A percentile compares a stretch with the other conserved stretches of the same genome.
Conservation (phyloP, 768 basidiomycete genomes). For the Phaeotremella skinneri region DNA sequence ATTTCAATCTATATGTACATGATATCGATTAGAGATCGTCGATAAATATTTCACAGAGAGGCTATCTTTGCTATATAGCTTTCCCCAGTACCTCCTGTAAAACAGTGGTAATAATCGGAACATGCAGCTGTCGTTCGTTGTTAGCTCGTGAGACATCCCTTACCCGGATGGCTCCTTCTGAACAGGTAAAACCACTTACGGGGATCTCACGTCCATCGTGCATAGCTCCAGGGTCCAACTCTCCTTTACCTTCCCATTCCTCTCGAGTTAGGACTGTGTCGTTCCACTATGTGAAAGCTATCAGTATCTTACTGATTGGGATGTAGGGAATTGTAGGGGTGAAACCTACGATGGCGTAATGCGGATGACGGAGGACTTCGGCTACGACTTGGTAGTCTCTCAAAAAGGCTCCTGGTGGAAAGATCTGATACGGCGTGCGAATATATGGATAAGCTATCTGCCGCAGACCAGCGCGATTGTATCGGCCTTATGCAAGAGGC, state of each 20-base stretch:
- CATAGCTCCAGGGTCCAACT: not conserved
- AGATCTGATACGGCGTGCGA: slow-evolving; percentile 18
- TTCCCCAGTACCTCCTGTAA: not conserved
- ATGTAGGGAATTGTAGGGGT: too few species aligned
- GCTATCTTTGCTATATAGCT: not conserved
- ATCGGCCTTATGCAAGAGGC: too few species aligned
- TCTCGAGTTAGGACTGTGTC: not conserved
- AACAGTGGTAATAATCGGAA: not conserved
- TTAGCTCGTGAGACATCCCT: not conserved
- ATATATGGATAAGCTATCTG: too few species aligned
- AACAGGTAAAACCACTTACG: not conserved
- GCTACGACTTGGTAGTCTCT: slow-evolving; percentile 17
- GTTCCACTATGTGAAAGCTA: slow-evolving; percentile 1
- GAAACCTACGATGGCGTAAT: slow-evolving; percentile 14
- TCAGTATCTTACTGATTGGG: too few species aligned
- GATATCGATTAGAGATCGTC: too few species aligned
- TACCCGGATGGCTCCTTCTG: too few species aligned
- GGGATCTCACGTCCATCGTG: slow-evolving; percentile 1
- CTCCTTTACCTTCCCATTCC: not conserved
- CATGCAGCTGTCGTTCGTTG: not conserved
- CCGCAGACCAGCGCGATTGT: too few species aligned
- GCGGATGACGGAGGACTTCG: slow-evolving; percentile 8
- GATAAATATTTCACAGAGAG: too few species aligned
- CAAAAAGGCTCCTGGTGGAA: slow-evolving; percentile 13
- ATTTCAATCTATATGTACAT: too few species aligned